Percentiles rank a stretch among this genome's conserved stretches.
Conservation (phyloP, 2,329 filamentous ascomycete genomes). For the Gnomoniopsis smithogilvyi region DNA sequence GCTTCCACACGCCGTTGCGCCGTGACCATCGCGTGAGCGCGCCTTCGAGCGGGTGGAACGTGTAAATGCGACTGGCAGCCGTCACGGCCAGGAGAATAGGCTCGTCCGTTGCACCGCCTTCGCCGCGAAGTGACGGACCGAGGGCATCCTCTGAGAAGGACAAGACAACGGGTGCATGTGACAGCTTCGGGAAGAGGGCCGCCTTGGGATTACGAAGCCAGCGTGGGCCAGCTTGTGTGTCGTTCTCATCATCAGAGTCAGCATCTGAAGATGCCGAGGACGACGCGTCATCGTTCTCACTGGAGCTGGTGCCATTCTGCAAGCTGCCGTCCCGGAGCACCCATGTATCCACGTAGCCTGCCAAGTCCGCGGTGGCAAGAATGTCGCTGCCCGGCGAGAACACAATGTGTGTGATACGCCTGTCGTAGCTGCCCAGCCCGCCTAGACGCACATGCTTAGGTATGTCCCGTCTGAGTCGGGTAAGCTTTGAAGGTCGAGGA, state of each 20-base stretch:
- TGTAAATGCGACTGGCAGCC: constrained; percentile 62
- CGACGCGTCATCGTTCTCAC: constrained; percentile 32
- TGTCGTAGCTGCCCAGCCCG: constrained; percentile 71
- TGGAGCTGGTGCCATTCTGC: constrained; percentile 22
- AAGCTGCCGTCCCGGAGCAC: constrained; percentile 57
- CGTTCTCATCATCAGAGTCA: constrained; percentile 29
- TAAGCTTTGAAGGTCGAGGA: constrained; percentile 43
- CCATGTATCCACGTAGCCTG: constrained; percentile 87
- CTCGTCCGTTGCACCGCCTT: constrained; percentile 12
- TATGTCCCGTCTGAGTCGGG: constrained; percentile 51
- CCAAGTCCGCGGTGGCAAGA: constrained; percentile 75
- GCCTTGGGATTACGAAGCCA: constrained; percentile 76
- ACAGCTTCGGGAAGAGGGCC: constrained; percentile 65
- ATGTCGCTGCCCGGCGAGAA: constrained; percentile 82
- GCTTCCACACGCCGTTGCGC: constrained; percentile 70
- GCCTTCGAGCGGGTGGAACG: constrained; percentile 77
- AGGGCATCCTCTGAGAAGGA: constrained; percentile 60
- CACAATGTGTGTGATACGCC: constrained; percentile 67
- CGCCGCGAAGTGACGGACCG: constrained; percentile 22
- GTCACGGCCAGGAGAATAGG: constrained; percentile 42
- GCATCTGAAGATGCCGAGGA: constrained; percentile 21
- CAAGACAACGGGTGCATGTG: constrained; percentile 61
- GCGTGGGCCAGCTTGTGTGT: constrained; percentile 46
- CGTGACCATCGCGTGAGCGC: constrained; percentile 81
- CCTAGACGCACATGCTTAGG: constrained; percentile 57